Evolutionary conservation across 768 basidiomycete species (phyloP).

Genomic region (Myochromella boudieri): DNA sequence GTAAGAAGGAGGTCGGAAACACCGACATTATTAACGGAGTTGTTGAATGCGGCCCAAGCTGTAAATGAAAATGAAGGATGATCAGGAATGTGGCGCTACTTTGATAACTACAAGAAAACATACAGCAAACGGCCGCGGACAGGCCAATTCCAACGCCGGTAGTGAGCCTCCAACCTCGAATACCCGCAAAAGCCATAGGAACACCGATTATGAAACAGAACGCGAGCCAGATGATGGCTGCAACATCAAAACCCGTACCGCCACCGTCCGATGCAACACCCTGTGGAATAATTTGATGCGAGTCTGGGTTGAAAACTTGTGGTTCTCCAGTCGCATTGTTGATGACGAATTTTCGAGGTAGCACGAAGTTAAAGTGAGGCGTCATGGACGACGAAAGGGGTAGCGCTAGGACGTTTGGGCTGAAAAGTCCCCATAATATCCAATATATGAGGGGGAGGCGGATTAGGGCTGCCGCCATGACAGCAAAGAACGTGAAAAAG

Average conservation of each 20-base stretch:
- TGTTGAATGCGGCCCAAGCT: conserved; percentile 69
- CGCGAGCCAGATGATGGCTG: conserved; percentile 59
- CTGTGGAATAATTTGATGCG: conserved; percentile 47
- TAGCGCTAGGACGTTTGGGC: conserved; percentile 2
- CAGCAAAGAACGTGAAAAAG: conserved; percentile 11
- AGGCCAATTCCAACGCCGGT: conserved; percentile 54
- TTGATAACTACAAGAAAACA: conserved; percentile 15
- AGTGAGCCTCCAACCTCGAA: conserved; percentile 57
- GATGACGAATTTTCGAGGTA: conserved; percentile 15
- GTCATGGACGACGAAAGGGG: conserved; percentile 1
- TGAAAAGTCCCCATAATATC: conserved; percentile 9
- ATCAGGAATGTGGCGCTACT: conserved; percentile 1
- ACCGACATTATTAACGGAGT: conserved; percentile 47
- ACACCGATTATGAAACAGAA: conserved; percentile 51
- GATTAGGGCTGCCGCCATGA: conserved; percentile 13
- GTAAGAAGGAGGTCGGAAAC: conserved; percentile 54
- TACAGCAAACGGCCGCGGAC: conserved; percentile 47
- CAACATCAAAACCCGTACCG: conserved; percentile 42
- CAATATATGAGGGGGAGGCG: conserved; percentile 13
- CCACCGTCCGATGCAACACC: conserved; percentile 59
- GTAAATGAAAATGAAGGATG: conserved; percentile 1
- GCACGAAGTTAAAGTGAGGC: conserved; percentile 8
- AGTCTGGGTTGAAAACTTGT: conserved; percentile 43
- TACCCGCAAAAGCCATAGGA: conserved; percentile 55
- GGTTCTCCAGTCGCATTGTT: conserved; percentile 39